A percentile compares a stretch with the other conserved stretches of the same genome.
Conservation (phyloP, 345 rosid species). For the Zanthoxylum bungeanum region DNA sequence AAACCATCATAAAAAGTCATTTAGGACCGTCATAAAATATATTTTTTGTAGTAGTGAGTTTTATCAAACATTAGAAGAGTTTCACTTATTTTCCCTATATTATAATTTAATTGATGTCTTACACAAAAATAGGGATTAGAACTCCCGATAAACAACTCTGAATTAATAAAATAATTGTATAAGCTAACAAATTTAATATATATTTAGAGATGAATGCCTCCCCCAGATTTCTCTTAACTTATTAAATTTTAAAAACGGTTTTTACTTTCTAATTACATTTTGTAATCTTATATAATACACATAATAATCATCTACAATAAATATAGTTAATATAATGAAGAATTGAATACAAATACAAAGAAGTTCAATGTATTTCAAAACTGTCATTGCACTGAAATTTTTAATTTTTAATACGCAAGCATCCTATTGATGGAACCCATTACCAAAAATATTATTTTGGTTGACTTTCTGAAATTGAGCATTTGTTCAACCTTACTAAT, state of each 20-base stretch:
- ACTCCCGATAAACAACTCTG: no score
- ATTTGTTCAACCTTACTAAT: constrained; percentile 10
- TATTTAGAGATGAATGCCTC: background rate
- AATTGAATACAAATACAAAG: constrained; percentile 2
- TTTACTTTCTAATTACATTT: constrained; percentile 6
- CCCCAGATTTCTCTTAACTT: background rate
- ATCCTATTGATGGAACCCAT: constrained; percentile 13
- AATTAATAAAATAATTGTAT: background rate
- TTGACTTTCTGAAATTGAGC: constrained; percentile 21
- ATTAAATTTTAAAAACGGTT: background rate
- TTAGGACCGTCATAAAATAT: no score
- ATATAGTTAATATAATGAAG: constrained; percentile 8
- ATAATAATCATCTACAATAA: background rate
- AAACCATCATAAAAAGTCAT: no score
- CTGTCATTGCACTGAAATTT: background rate
- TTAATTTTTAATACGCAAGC: background rate
- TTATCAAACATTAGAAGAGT: no score
- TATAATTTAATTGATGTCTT: no score
- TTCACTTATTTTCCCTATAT: no score
- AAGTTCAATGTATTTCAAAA: constrained; percentile 19
- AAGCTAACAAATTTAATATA: background rate
- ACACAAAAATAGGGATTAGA: no score
- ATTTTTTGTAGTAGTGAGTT: no score
- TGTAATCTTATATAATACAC: background rate
- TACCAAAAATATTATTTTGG: constrained; percentile 6